Evolutionary conservation across 345 rosid species (phyloP).

Genomic region (Aegle marmelos): DNA sequence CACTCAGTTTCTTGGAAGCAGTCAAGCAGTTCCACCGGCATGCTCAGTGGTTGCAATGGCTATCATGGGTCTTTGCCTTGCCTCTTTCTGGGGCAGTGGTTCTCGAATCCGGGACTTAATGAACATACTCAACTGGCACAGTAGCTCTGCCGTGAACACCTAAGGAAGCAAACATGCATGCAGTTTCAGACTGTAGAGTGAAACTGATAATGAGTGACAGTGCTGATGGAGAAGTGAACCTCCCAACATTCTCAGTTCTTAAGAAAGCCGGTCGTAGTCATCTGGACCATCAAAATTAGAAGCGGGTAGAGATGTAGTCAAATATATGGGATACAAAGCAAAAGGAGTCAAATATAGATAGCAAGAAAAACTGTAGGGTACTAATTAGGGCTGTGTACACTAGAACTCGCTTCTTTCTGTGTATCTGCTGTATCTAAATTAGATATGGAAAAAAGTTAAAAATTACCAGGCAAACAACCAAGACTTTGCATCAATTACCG

Average conservation of each 20-base stretch:
- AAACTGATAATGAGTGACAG: background rate
- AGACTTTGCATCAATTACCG: no score
- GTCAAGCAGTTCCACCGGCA: conserved; percentile 93
- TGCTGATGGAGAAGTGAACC: background rate
- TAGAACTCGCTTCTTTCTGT: background rate
- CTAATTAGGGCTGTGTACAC: background rate
- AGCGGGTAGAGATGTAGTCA: background rate
- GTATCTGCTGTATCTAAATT: background rate
- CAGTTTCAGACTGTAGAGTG: background rate
- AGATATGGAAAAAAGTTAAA: no score
- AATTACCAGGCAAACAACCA: no score
- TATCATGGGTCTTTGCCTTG: conserved; percentile 91
- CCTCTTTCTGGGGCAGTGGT: conserved; percentile 89
- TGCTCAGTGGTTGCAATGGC: conserved; percentile 98
- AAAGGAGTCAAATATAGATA: background rate
- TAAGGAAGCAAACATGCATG: background rate
- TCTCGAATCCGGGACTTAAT: conserved; percentile 58
- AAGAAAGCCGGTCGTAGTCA: background rate
- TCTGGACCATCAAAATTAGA: background rate
- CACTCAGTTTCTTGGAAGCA: conserved; percentile 77
- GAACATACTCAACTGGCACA: conserved; percentile 31
- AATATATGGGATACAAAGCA: background rate
- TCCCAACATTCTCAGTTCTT: background rate
- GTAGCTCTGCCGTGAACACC: conserved; percentile 36
- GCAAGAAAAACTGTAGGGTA: background rate